Percentiles rank a stretch among this genome's conserved stretches.
These are phyloP conservation scores for Macrophomina pseudophaseolina DNA, from an alignment of 2,329 filamentous ascomycete genomes.

Conservation along the genomic window DNA sequence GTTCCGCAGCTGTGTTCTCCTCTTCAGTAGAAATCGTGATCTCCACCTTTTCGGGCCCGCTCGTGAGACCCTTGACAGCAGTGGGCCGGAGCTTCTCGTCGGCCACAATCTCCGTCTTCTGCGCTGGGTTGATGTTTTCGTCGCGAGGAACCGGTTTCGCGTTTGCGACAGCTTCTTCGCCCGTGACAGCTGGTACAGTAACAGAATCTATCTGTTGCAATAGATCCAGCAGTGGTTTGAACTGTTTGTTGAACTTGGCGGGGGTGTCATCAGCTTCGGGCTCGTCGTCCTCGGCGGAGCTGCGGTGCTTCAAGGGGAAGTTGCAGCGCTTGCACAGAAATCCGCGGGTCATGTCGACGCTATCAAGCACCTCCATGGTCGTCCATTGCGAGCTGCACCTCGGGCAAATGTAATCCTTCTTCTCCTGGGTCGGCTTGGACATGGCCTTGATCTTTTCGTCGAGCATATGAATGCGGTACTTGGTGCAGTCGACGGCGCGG, in stretches of 20 bases:
- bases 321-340: conserved; percentile 86
- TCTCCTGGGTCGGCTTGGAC: conserved; percentile 76
- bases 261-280: conserved; percentile 65
- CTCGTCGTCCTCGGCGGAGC: conserved; percentile 36
- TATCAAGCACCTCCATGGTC: conserved; percentile 85
- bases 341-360: conserved; percentile 65
- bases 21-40: conserved; percentile 71
- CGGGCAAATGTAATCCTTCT: conserved; percentile 88
- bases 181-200: conserved; percentile 73
- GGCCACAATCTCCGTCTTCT: conserved; percentile 64
- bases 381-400: conserved; percentile 87
- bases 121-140: conserved; percentile 67
- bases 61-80: conserved; percentile 71
- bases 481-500: conserved; percentile 92
- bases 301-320: conserved; percentile 57
- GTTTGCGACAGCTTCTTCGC: conserved; percentile 69
- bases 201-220: conserved; percentile 78
- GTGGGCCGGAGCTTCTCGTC: conserved; percentile 62
- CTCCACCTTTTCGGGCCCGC: conserved; percentile 70
- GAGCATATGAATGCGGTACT: conserved; percentile 88
- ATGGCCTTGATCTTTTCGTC: conserved; percentile 87
- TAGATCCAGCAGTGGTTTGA: conserved; percentile 77
- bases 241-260: conserved; percentile 71
- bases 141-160: conserved; percentile 70
- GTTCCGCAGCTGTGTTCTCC: conserved; percentile 70